A percentile compares a stretch with the other conserved stretches of the same genome.
Conservation (phyloP, 129 eudicot species). For the Arctium minus region DNA sequence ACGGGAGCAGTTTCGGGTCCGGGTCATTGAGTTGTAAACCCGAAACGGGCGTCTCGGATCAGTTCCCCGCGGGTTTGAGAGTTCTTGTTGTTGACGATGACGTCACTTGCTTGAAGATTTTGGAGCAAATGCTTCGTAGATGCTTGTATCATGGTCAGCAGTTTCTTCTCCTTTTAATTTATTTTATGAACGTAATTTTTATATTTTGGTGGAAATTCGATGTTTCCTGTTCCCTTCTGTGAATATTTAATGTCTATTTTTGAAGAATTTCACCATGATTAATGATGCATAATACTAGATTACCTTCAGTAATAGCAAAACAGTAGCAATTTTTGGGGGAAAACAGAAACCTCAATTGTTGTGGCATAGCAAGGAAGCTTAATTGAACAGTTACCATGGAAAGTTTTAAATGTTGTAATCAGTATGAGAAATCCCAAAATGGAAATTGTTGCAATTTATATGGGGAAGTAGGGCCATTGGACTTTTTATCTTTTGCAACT, state of each 20-base stretch:
- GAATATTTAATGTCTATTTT: not conserved
- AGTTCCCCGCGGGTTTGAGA: slow-evolving; percentile 71
- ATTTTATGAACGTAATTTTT: not conserved
- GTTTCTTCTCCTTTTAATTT: not conserved
- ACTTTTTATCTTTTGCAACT: not conserved
- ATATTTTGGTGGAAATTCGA: not conserved
- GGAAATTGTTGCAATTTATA: not conserved
- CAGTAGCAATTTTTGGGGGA: not conserved
- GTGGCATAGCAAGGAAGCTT: not conserved
- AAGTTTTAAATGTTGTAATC: not conserved
- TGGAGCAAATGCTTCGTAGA: slow-evolving; percentile 69
- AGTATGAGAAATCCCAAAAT: not conserved
- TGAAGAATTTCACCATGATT: not conserved
- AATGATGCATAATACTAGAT: not conserved
- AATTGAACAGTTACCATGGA: not conserved
- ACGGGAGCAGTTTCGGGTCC: slow-evolving; percentile 29
- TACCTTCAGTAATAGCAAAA: not conserved
- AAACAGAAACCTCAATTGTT: not conserved
- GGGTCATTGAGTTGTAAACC: slow-evolving; percentile 24
- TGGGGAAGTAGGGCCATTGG: not conserved
- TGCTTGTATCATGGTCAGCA: slow-evolving; percentile 56
- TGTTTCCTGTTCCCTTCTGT: not conserved
- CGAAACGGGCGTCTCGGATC: slow-evolving; percentile 35
- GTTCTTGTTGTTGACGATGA: slow-evolving; percentile 85
- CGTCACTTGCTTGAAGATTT: slow-evolving; percentile 51